Evolutionary conservation across 176 grass and related monocot species (phyloP), one percentile per base, ranked within the genome.

Genomic region (Triticum monococcum): DNA sequence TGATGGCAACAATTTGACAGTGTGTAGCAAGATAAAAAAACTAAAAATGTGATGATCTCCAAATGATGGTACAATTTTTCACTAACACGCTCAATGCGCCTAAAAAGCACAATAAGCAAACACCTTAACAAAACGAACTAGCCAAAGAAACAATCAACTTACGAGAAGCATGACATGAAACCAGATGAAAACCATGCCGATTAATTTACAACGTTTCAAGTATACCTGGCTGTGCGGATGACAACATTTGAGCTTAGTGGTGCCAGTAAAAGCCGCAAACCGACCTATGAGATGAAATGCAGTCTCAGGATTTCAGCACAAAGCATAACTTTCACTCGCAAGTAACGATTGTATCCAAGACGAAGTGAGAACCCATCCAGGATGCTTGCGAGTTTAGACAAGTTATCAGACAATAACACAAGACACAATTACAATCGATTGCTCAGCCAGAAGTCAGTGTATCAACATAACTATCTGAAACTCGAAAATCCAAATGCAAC

Each of bases 261-360:
- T 4, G 89, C 89, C 36, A 91, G 82, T 84, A 91, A 84, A 71
- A 91, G 85, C 76, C 68, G 81, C 72, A 91, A 75, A 84, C 89
- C 89, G 17, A 91, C 48, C 85, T 91, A 18, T 35, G 13, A 78
- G 3, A 88, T 46, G 2, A 14, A 80, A 72, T 75, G 60, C 20
- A 69, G 13, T 87, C 46, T 73, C 64, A 81, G 64, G 64, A 4
- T 68, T 81, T 81, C 54, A 68, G 72, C 60, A 75, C 48, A 62
- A 61, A 76, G 2, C 11, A 84, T 84, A 80, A 48, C 2, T n/a
- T 66, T n/a, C 11, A 82, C 62, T 77, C 61, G 35, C 61, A 46
- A 76, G 20, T n/a, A 26, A 45, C 76, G 5, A 72, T 30, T 72
- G 9, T 18, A 68, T 14, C 22, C 12, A 50, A 61, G 37, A 31